Evolutionary conservation across 73 alveolate species (phyloP).

Genomic region (Chromera velia): DNA sequence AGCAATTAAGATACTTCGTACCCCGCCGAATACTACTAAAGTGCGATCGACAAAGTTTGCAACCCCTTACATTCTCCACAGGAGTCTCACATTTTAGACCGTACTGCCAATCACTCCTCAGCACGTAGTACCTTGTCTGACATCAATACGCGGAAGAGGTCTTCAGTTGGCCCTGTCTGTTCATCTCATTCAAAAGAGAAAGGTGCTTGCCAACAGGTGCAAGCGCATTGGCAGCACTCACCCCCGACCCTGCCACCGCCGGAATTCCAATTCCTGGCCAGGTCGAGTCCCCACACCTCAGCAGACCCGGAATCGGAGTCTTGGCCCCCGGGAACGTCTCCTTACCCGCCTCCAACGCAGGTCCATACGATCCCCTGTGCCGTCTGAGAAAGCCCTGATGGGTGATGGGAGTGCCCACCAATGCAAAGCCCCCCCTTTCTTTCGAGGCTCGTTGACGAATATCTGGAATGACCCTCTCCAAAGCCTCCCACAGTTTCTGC

Average conservation of each 20-base stretch:
- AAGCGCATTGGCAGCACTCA: slow-evolving; percentile 20
- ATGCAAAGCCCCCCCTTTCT: not conserved
- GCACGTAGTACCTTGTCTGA: too few relatives aligned
- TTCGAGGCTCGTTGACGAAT: slow-evolving; percentile 2
- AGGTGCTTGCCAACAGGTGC: not conserved
- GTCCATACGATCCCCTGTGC: slow-evolving; percentile 27
- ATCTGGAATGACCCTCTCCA: slow-evolving; percentile 19
- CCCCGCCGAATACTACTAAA: too few relatives aligned
- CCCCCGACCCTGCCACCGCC: slow-evolving; percentile 39
- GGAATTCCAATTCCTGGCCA: slow-evolving; percentile 29
- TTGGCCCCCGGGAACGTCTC: slow-evolving; percentile 24
- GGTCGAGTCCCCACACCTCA: slow-evolving; percentile 1
- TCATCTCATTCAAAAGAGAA: not conserved
- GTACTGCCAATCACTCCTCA: too few relatives aligned
- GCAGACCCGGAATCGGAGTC: slow-evolving; percentile 15
- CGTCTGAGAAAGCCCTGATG: slow-evolving; percentile 32
- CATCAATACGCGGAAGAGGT: too few relatives aligned
- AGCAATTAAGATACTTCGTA: too few relatives aligned
- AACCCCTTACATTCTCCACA: too few relatives aligned
- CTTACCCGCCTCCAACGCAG: not conserved
- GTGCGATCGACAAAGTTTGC: too few relatives aligned
- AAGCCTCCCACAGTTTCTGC: slow-evolving; percentile 11
- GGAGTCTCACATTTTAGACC: too few relatives aligned
- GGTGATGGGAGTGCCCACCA: slow-evolving; percentile 40
- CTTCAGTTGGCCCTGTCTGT: not conserved